Evolutionary conservation across 305 asterid genomes (phyloP).

Genomic region (Rubia balearica): DNA sequence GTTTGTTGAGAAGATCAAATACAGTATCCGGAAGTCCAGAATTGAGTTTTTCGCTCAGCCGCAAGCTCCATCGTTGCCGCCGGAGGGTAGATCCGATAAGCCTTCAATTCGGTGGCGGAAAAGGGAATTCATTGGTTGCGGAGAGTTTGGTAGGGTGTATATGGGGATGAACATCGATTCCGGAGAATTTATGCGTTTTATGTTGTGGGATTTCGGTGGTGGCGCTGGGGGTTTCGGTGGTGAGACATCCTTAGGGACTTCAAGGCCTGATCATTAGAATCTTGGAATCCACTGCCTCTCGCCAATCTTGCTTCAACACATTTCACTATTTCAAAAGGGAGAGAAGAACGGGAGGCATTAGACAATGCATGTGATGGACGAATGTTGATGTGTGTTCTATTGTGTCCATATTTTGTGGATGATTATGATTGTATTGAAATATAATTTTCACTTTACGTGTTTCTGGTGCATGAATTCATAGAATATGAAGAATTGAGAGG

Average conservation of each 20-base stretch:
- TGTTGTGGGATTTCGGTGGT: neutral
- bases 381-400: no score
- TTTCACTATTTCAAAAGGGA: slow-evolving; percentile 14
- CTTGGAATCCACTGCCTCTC: slow-evolving; percentile 13
- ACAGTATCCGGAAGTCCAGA: slow-evolving; percentile 78
- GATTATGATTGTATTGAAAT: no score
- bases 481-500: no score
- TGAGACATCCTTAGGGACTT: slow-evolving; percentile 32
- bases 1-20: slow-evolving; percentile 84
- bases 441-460: no score
- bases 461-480: no score
- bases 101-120: slow-evolving; percentile 79
- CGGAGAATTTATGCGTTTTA: slow-evolving; percentile 65
- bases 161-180: slow-evolving; percentile 98
- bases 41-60: slow-evolving; percentile 71
- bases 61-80: slow-evolving; percentile 61
- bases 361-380: slow-evolving; percentile 12
- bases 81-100: slow-evolving; percentile 31
- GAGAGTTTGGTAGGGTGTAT: slow-evolving; percentile 94
- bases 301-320: slow-evolving; percentile 15
- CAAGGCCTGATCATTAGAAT: slow-evolving; percentile 22
- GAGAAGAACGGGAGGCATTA: slow-evolving; percentile 6
- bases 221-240: no score
- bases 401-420: no score
- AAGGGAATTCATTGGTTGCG: slow-evolving; percentile 91